Percentiles rank a stretch among this genome's conserved stretches.
phyloP scores from a whole-genome alignment of 1,139 yeast genomes.

The Suhomyces anneliseae region DNA sequence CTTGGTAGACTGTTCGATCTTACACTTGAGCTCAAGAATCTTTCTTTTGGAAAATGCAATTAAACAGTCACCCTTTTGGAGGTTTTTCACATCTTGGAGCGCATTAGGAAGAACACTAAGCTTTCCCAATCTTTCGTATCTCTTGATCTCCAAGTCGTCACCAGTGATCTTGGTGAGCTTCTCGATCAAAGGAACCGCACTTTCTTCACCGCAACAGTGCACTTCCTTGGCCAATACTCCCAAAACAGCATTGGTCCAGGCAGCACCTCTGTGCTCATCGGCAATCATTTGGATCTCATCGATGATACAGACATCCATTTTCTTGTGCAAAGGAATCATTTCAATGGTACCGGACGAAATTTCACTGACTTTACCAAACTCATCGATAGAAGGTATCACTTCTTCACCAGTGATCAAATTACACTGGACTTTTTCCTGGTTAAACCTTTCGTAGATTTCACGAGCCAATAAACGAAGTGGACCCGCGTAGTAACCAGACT shows the following conservation, averaged over 20 bases:
- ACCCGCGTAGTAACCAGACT: conserved; percentile 92
- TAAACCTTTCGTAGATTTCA: conserved; percentile 83
- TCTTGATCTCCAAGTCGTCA: conserved; percentile 67
- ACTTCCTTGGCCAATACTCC: conserved; percentile 86
- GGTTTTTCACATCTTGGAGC: conserved; percentile 30
- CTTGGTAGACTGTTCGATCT: conserved; percentile 60
- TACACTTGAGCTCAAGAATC: conserved; percentile 64
- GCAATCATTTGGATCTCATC: conserved; percentile 97
- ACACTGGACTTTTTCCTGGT: conserved; percentile 63
- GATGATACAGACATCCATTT: conserved; percentile 83
- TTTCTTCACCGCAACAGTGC: conserved; percentile 91
- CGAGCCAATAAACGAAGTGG: conserved; percentile 88
- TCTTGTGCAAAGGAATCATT: conserved; percentile 71
- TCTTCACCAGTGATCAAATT: conserved; percentile 95
- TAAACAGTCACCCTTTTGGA: conserved; percentile 80
- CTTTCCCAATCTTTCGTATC: conserved; percentile 74
- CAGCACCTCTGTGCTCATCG: conserved; percentile 79
- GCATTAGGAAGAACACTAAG: conserved; percentile 52
- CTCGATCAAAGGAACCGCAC: conserved; percentile 67
- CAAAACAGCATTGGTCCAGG: conserved; percentile 90
- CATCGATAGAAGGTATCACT: conserved; percentile 68
- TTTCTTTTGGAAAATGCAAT: conserved; percentile 80
- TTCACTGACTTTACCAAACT: conserved; percentile 67
- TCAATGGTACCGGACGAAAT: conserved; percentile 90
- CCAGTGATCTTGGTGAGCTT: conserved; percentile 68